Evolutionary conservation across 83 land plant species (phyloP), one percentile per base, ranked within the genome.

Genomic region (Thuja plicata): DNA sequence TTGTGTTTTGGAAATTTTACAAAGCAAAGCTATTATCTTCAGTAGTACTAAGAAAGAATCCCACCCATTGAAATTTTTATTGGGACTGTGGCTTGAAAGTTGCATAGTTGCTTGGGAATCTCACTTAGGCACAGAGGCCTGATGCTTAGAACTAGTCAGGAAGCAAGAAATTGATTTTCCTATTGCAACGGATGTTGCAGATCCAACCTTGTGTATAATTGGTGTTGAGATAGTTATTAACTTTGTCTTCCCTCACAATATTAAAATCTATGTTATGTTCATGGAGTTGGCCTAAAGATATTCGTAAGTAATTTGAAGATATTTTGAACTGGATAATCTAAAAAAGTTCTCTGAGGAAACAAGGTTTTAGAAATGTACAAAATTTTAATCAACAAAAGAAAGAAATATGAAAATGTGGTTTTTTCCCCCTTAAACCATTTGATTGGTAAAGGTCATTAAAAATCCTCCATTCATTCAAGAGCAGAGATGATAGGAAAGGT

Each of bases 181-280:
- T 37, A 94, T 98, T 92, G 99, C 99, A 34, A 98, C 99, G 85
- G 99, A 98, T 93, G 99, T 98, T 89, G 99, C 99, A 88, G 99
- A 99, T 89, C 99, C 99, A 91, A 99, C 97, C 30, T 96, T 98
- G 88, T 99, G 97, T 86, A 97, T 98, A 40, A 90, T 96, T 90
- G 99, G 99, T 43, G 99, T 98, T 89, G 93, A 95, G 86, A 96
- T 98, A 87, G 99, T 98, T 71, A 95, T 97, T 38, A 98, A 97
- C 86, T 98, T 95, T 92, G 96, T 96, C 43, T 98, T 99, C 86
- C 99, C 99, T 82, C 94, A 94, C 1, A 96, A 98, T 86, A 92
- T 96, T 77, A 97, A 96, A 46, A 94, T n/a, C n/a, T n/a, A n/a
- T n/a, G n/a, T n/a, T n/a, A n/a, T n/a, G n/a, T n/a, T n/a, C n/a